Percentiles rank a stretch among this genome's conserved stretches.
Conservation (phyloP, 257 asterid genomes). For the Solanum medicagineum region DNA sequence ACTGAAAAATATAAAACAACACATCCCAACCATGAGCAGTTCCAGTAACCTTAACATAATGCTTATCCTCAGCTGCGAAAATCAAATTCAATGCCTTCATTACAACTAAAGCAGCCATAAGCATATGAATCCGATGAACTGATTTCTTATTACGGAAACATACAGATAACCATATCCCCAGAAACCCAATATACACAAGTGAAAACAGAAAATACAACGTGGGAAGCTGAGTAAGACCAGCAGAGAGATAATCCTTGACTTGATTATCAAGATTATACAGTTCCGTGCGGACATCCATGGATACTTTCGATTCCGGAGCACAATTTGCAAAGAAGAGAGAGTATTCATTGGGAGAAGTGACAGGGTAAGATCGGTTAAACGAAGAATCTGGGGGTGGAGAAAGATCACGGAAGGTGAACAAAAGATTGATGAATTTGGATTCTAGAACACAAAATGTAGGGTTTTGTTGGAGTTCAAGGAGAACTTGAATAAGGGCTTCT, state of each 20-base stretch:
- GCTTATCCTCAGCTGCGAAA: constrained; percentile 88
- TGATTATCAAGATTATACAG: constrained; percentile 48
- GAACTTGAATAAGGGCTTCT: constrained; percentile 60
- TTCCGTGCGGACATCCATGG: constrained; percentile 72
- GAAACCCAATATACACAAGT: constrained; percentile 40
- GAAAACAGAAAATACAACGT: constrained; percentile 57
- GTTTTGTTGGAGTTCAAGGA: constrained; percentile 49
- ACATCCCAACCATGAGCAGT: constrained; percentile 99
- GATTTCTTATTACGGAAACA: constrained; percentile 41
- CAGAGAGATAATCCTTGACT: constrained; percentile 55
- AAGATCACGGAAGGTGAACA: constrained; percentile 74
- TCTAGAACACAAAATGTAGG: constrained; percentile 71
- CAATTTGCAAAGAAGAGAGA: constrained; percentile 74
- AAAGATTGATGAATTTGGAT: constrained; percentile 34
- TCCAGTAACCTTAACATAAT: constrained; percentile 88
- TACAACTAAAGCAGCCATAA: constrained; percentile 68
- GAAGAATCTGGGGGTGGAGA: constrained; percentile 72
- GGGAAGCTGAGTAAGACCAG: constrained; percentile 62
- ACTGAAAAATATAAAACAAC: constrained; percentile 83
- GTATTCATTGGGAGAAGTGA: constrained; percentile 59
- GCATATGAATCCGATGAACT: constrained; percentile 73
- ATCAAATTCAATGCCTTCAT: constrained; percentile 80
- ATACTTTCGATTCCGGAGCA: constrained; percentile 57
- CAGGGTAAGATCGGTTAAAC: constrained; percentile 39
- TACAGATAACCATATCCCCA: constrained; percentile 46